Evolutionary conservation across 2,329 filamentous ascomycete species (phyloP).

Genomic region (Gnomoniopsis sp.): DNA sequence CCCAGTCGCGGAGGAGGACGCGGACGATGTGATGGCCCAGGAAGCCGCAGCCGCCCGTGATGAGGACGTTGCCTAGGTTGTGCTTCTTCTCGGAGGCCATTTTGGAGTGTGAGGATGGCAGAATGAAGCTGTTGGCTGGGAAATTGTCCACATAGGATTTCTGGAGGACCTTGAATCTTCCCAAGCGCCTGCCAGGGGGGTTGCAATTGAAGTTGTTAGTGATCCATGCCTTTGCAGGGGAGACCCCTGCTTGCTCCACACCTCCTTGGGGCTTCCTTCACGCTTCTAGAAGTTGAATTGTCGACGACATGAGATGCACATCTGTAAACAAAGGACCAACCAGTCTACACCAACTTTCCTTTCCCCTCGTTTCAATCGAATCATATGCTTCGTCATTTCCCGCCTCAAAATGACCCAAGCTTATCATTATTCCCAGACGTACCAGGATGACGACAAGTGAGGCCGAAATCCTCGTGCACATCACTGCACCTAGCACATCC

Average conservation of each 20-base stretch:
- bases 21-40: conserved; percentile 79
- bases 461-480: conserved; percentile 54
- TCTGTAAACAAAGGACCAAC: background rate
- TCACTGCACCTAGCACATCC: conserved; percentile 46
- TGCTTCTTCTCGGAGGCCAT: conserved; percentile 35
- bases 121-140: background rate
- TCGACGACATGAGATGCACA: background rate
- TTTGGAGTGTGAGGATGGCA: background rate
- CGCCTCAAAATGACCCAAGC: background rate
- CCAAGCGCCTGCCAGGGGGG: too few species aligned
- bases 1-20: conserved; percentile 61
- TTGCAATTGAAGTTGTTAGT: background rate
- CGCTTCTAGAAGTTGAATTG: background rate
- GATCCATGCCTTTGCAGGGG: background rate
- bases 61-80: conserved; percentile 65
- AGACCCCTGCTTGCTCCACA: background rate
- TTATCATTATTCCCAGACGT: background rate
- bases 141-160: background rate
- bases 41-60: conserved; percentile 82
- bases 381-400: background rate
- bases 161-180: too few species aligned
- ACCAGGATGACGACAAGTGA: conserved; percentile 25
- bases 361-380: background rate
- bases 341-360: background rate
- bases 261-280: background rate